A percentile compares a stretch with the other conserved stretches of the same genome.
phyloP scores from a whole-genome alignment of 495 filamentous ascomycete species.

The Tuber melanosporum region DNA sequence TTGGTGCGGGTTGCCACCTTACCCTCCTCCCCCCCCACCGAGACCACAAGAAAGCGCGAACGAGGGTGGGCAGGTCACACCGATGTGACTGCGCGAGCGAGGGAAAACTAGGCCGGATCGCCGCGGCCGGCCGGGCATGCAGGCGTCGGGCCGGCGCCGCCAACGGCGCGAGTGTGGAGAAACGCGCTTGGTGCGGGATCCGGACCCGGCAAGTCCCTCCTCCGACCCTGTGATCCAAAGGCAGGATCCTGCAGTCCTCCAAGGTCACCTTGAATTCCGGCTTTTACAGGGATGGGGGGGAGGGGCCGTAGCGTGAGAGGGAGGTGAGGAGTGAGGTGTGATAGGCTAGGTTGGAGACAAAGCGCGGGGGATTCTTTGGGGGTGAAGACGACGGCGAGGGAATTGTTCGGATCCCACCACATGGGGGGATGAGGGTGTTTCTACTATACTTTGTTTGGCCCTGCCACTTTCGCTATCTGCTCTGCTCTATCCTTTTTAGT shows the following conservation, averaged over 20 bases:
- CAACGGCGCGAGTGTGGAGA: too few species aligned
- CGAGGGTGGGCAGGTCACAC: conserved; percentile 50
- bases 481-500: too few species aligned
- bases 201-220: too few species aligned
- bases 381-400: conserved; percentile 8
- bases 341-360: not conserved
- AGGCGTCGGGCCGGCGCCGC: not conserved
- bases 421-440: not conserved
- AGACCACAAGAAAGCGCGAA: conserved; percentile 68
- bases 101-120: not conserved
- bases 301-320: not conserved
- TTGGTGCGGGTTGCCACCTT: conserved; percentile 74
- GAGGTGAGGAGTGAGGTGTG: not conserved
- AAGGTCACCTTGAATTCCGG: not conserved
- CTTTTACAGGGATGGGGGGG: not conserved
- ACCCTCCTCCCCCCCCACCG: conserved; percentile 57
- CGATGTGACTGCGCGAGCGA: conserved; percentile 7
- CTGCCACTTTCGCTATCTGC: not conserved
- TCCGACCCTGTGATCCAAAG: accelerated
- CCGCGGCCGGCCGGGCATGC: not conserved
- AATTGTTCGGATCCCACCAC: conserved; percentile 32
- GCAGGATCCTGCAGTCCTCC: not conserved
- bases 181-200: not conserved
- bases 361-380: conserved; percentile 6
- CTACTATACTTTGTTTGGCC: too few species aligned